Evolutionary conservation across 371 early-diverging fungal genomes (phyloP).

Genomic region (Blyttiomyces sp.): DNA sequence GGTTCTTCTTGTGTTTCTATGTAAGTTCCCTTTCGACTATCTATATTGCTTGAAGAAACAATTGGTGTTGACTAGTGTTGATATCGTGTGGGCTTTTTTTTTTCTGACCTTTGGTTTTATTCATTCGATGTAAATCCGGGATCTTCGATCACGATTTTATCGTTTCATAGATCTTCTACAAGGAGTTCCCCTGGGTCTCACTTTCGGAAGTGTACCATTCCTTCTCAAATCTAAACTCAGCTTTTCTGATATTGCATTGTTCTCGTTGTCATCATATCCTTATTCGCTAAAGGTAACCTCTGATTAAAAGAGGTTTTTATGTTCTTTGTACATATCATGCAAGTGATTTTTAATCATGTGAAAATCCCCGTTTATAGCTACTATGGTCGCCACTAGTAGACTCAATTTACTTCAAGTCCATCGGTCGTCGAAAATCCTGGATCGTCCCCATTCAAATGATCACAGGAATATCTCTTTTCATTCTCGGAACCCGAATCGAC

Average conservation of each 20-base stretch:
- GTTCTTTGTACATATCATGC: neutral
- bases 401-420: slow-evolving; percentile 67
- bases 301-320: neutral
- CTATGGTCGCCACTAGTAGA: slow-evolving; percentile 97
- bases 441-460: slow-evolving; percentile 92
- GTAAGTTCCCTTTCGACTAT: no score
- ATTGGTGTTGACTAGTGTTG: no score
- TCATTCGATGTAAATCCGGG: no score
- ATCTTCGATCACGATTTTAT: no score
- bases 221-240: slow-evolving; percentile 86
- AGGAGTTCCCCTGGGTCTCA: slow-evolving; percentile 90
- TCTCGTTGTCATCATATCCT: slow-evolving; percentile 92
- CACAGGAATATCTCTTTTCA: slow-evolving; percentile 13
- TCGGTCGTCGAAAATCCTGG: slow-evolving; percentile 96
- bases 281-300: slow-evolving; percentile 58
- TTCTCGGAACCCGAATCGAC: slow-evolving; percentile 7
- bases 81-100: no score
- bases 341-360: neutral
- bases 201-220: slow-evolving; percentile 90
- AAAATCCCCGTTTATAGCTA: slow-evolving; percentile 57
- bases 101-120: no score
- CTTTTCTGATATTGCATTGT: slow-evolving; percentile 87
- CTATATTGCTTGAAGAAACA: no score
- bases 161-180: slow-evolving; percentile 89
- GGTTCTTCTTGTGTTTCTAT: no score